These are phyloP conservation scores for Rachicladosporium sp. DNA, from an alignment of 2,329 filamentous ascomycete genomes.

Conservation along the genomic window DNA sequence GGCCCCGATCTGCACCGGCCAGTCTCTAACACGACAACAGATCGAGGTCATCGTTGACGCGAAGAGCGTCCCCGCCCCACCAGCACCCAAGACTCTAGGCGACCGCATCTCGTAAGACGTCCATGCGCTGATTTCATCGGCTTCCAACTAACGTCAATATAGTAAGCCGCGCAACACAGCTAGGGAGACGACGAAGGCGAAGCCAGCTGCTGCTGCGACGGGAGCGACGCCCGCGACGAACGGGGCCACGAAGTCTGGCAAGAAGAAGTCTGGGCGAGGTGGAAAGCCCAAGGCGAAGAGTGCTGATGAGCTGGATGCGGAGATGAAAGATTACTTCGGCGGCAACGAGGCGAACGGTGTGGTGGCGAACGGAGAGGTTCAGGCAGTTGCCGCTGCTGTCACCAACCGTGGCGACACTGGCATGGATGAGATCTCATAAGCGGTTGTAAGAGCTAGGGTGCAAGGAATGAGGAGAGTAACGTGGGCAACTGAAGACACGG, in stretches of 20 bases:
- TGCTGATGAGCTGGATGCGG: constrained; percentile 84
- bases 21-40: constrained; percentile 31
- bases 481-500: no score
- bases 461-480: no score
- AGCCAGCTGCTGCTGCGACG: constrained; percentile 50
- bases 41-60: constrained; percentile 86
- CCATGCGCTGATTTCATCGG: not conserved
- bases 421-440: constrained; percentile 33
- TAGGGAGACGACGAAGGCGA: constrained; percentile 49
- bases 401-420: constrained; percentile 36
- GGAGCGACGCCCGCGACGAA: constrained; percentile 36
- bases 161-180: constrained; percentile 23
- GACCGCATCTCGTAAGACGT: constrained; percentile 67
- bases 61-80: constrained; percentile 53
- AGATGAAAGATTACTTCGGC: constrained; percentile 94
- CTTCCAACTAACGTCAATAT: constrained; percentile 9
- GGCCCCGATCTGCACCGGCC: not conserved
- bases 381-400: constrained; percentile 35
- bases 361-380: constrained; percentile 33
- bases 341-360: constrained; percentile 28
- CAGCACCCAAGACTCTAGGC: constrained; percentile 60
- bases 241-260: constrained; percentile 37
- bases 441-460: no score
- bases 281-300: constrained; percentile 72
- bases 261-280: constrained; percentile 47